These are phyloP conservation scores for Pseudopyricularia cyperi DNA, from an alignment of 2,329 filamentous ascomycete genomes.

Conservation along the genomic window DNA sequence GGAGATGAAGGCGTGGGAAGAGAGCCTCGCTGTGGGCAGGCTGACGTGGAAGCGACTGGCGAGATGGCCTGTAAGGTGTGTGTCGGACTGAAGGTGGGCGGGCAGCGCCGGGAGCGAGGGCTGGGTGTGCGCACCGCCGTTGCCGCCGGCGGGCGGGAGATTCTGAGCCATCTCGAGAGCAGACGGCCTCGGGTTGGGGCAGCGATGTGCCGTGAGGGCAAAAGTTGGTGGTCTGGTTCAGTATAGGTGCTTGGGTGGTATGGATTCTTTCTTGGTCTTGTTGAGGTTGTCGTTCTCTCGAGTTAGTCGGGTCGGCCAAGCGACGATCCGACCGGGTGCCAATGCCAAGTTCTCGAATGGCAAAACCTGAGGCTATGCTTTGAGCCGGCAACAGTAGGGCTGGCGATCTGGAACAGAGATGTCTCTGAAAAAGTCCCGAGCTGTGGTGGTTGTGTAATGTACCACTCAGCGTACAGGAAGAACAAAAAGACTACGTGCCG, in stretches of 20 bases:
- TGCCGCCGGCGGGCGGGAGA: conserved; percentile 33
- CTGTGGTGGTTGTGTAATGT: not conserved
- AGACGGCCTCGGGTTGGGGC: not conserved
- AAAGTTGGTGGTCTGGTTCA: not conserved
- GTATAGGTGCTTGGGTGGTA: not conserved
- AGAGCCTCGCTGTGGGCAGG: conserved; percentile 75
- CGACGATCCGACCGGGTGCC: not conserved
- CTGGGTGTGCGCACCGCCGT: conserved; percentile 59
- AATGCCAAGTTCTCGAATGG: not conserved
- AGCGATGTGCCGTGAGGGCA: not conserved
- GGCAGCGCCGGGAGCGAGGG: conserved; percentile 81
- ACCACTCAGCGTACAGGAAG: not conserved
- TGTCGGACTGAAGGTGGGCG: conserved; percentile 54
- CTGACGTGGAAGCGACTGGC: conserved; percentile 87
- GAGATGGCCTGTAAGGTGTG: conserved; percentile 68
- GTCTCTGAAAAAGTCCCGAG: not conserved
- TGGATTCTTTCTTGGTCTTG: not conserved
- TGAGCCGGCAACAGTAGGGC: not conserved
- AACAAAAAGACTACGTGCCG: not conserved
- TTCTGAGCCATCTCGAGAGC: conserved; percentile 45
- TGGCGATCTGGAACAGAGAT: not conserved
- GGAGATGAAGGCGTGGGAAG: conserved; percentile 80
- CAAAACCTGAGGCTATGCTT: not conserved
- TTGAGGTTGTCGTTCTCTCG: not conserved
- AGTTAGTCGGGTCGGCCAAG: not conserved